Evolutionary conservation across 495 filamentous ascomycete genomes (phyloP), one percentile per base, ranked within the genome.

Genomic region (Penicillium pulvis): DNA sequence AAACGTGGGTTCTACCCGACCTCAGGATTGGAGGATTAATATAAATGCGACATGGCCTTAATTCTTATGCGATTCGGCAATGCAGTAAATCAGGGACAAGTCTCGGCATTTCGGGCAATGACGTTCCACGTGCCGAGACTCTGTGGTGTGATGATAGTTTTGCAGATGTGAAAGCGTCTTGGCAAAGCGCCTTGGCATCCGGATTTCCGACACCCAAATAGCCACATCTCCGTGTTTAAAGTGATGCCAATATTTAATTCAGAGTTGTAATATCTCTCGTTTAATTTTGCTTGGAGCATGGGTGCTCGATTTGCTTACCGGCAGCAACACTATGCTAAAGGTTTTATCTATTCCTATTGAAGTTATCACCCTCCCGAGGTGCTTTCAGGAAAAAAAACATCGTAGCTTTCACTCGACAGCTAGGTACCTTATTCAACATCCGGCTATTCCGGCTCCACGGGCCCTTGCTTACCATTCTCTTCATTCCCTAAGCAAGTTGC

Each of bases 111-210:
- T 47, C 7, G 9, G 24, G 1, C 14, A 5, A 47, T 47, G 19
- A 47, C 4, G 44, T 26, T 47, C 44, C 44, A 47, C 44, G 44
- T 47, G 44, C 23, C 11, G 24, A 47, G 2, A 12, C 44, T 47
- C 1, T 23, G 24, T 24, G 20, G 24, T 47, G 44, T 10, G 19
- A 47, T 16, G 44, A 9, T 47, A 47, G 11, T 26, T 26, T 47
- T 26, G 44, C 44, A 47, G 23, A 47, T 12, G n/a, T 46, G 11
- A 23, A 16, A 47, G 44, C 44, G 39, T n/a, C 44, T 47, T 47
- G 44, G 44, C 44, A 26, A 16, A 47, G 44, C 44, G 39, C 6
- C 44, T 47, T 47, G 44, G 44, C 44, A 26, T 47, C 44, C 44
- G 44, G 44, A 6, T 28, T 47, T 2, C 26, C 44, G 14, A 12